These are phyloP conservation scores for Aspergillus brunneoviolaceus DNA, from an alignment of 2,329 filamentous ascomycete species.

Conservation along the genomic window DNA sequence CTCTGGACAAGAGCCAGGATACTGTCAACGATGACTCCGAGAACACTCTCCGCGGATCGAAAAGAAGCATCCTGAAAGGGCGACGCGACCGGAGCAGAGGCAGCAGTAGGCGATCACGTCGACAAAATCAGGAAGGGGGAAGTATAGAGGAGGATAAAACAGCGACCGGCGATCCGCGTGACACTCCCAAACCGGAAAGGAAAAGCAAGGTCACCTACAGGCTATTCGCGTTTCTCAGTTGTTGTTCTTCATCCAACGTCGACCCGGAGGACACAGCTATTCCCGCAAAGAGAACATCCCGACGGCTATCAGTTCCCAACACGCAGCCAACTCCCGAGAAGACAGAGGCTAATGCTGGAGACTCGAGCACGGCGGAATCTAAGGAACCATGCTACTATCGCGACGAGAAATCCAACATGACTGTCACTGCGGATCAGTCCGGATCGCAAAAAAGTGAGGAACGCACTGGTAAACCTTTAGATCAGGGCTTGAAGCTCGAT, in stretches of 20 bases:
- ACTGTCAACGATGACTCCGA: constrained; percentile 44
- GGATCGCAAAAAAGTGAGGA: constrained; percentile 29
- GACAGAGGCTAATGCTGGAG: constrained; percentile 36
- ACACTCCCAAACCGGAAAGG: constrained; percentile 36
- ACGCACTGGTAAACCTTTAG: constrained; percentile 33
- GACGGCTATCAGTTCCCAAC: constrained; percentile 37
- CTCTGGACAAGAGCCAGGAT: constrained; percentile 35
- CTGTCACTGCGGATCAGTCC: constrained; percentile 30
- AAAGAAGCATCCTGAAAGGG: constrained; percentile 63
- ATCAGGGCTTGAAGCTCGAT: constrained; percentile 41
- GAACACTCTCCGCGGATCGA: constrained; percentile 64
- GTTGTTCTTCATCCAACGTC: constrained; percentile 49
- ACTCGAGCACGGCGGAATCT: constrained; percentile 42
- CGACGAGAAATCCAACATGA: constrained; percentile 41
- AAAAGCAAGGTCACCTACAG: constrained; percentile 44
- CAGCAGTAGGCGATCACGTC: constrained; percentile 52
- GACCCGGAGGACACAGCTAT: constrained; percentile 45
- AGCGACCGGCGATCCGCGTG: constrained; percentile 32
- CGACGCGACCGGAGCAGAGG: constrained; percentile 67
- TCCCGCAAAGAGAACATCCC: constrained; percentile 48
- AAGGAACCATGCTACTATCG: constrained; percentile 36
- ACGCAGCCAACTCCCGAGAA: constrained; percentile 43
- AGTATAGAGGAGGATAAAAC: constrained; percentile 35
- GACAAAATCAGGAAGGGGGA: constrained; percentile 34
- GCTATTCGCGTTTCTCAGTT: constrained; percentile 49